Percentiles rank a stretch among this genome's conserved stretches.
Evolutionary conservation across 2,329 filamentous ascomycete genomes (phyloP).

Genomic region (Apiospora sp.): DNA sequence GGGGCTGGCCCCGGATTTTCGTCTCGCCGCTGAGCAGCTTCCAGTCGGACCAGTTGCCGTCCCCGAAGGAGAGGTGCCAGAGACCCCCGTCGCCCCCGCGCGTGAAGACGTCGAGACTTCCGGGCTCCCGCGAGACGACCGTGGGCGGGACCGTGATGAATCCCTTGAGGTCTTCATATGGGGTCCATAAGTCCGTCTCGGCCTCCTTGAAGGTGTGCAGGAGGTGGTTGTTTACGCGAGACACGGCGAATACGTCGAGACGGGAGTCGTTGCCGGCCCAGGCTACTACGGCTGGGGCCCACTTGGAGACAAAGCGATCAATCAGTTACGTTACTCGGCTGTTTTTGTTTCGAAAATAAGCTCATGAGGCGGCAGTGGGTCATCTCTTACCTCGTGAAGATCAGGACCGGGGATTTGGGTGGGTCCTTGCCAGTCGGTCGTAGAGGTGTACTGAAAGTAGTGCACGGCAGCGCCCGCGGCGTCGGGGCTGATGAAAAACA

Average conservation of each 20-base stretch:
- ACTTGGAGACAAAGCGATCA: background rate
- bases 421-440: background rate
- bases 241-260: slow-evolving; percentile 15
- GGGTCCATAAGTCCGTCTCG: background rate
- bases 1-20: slow-evolving; percentile 18
- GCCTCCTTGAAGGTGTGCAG: background rate
- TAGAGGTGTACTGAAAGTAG: background rate
- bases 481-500: background rate
- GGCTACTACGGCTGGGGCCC: slow-evolving; percentile 16
- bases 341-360: background rate
- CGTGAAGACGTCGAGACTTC: slow-evolving; percentile 1
- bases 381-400: background rate
- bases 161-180: slow-evolving; percentile 11
- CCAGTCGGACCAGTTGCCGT: background rate
- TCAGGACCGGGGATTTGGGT: background rate
- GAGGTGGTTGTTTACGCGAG: slow-evolving; percentile 12
- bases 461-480: background rate
- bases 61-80: slow-evolving; percentile 7
- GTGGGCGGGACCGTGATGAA: slow-evolving; percentile 13
- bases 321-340: background rate
- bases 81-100: slow-evolving; percentile 17
- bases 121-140: background rate
- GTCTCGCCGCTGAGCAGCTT: background rate
- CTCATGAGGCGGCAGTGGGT: background rate
- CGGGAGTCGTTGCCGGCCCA: slow-evolving; percentile 2